phyloP scores from a whole-genome alignment of 441 rosid species.

The Raphanus hybrid region DNA sequence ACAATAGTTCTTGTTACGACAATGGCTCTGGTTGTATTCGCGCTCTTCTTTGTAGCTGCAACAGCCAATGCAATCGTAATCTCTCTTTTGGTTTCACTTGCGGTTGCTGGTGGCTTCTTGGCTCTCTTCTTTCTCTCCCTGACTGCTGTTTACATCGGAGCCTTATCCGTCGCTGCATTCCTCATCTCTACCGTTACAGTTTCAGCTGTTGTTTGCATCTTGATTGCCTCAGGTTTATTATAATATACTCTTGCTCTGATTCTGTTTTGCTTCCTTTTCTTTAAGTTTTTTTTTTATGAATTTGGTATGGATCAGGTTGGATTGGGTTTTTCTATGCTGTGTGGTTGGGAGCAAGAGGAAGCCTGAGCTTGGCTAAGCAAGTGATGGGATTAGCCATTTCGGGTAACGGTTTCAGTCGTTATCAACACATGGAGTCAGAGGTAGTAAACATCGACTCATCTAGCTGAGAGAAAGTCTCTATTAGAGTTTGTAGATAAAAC shows the following conservation, averaged over 20 bases:
- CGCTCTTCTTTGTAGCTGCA: conserved; percentile 83
- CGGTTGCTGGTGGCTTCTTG: conserved; percentile 87
- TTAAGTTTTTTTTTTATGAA: neutral
- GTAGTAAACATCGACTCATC: conserved; percentile 31
- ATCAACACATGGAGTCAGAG: conserved; percentile 32
- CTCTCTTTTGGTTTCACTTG: conserved; percentile 80
- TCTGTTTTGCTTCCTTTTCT: conserved; percentile 28
- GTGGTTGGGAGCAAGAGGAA: conserved; percentile 77
- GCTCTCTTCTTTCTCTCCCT: conserved; percentile 74
- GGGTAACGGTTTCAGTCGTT: conserved; percentile 50
- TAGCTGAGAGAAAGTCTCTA: conserved; percentile 18
- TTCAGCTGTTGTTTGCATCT: conserved; percentile 62
- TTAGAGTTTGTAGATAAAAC: conserved; percentile 25
- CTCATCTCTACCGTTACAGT: conserved; percentile 73
- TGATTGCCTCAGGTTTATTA: conserved; percentile 66
- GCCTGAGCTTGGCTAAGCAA: conserved; percentile 63
- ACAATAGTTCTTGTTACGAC: conserved; percentile 63
- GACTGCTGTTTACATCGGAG: conserved; percentile 81
- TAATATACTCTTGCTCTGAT: conserved; percentile 22
- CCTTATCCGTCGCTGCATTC: conserved; percentile 70
- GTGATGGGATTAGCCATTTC: conserved; percentile 68
- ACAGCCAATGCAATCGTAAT: conserved; percentile 75
- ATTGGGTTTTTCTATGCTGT: conserved; percentile 72
- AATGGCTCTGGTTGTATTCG: conserved; percentile 75
- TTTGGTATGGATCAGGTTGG: conserved; percentile 77